Base-by-base conservation (phyloP, 176 grass and related monocot species). In the Saccharum spontaneum region DNA sequence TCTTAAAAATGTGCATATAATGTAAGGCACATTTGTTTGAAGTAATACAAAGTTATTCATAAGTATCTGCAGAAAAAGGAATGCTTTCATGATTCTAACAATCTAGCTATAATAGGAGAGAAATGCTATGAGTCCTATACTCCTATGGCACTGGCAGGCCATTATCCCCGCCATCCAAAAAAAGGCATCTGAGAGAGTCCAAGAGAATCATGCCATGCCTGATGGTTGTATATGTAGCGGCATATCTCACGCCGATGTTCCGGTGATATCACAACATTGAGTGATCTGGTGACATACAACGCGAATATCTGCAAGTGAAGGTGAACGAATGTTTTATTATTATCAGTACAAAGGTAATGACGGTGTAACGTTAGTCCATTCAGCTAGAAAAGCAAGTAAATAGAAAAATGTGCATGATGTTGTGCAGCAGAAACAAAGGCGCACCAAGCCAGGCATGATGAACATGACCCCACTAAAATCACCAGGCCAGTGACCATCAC, bases 381-480 rank as follows among this genome's bases (percentile, higher is more conserved):
- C 18, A 20, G 8, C 5, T 37, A 80, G 8, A 64, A 33, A 2
- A 20, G 7, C 4, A 49, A 52, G 2, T 8, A 8, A 31, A 18
- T 2, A 65, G 7, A 46, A 17, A 34, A 50, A 22, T 14, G 22
- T 3, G 33, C 1, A 36, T 6, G 0, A 1, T 49, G 26, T 66
- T 17, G 39, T 49, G 26, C 4, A 38, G 41, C 8, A 36, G 52
- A 38, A 6, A 6, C 37, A 38, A 38, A 38, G 37, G 37, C 33
- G 5, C 24, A 93, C 91, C 81, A 93, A 50, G 23, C 65, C 72
- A 22, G 91, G 91, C 88, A 88, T 88, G 78, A 93, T 33, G 83
- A 90, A 86, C 88, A 88, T 90, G 6, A 82, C 12, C 9, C 91
- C 91, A 6, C 88, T 87, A 52, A 85, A 90, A 73, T 93, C 91